A percentile compares a stretch with the other conserved stretches of the same genome.
Conservation (phyloP, 2,329 filamentous ascomycete genomes). For the Colletotrichum godetiae region DNA sequence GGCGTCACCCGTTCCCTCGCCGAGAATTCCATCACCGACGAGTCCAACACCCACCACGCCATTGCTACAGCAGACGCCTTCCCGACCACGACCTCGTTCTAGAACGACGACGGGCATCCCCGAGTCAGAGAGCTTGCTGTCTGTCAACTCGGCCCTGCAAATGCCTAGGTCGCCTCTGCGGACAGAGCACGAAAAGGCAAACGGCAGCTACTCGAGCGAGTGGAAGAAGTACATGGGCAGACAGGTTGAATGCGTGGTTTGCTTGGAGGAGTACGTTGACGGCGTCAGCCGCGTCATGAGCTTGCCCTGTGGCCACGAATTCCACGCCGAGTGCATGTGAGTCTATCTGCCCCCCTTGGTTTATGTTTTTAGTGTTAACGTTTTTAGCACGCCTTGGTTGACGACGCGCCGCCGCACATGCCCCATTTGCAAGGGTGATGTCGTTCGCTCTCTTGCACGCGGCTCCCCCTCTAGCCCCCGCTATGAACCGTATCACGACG, state of each 20-base stretch:
- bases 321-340: slow-evolving; percentile 98
- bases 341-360: slow-evolving; percentile 51
- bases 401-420: slow-evolving; percentile 96
- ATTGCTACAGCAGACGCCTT: slow-evolving; percentile 72
- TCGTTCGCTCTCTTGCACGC: slow-evolving; percentile 77
- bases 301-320: slow-evolving; percentile 96
- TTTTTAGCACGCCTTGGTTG: slow-evolving; percentile 88
- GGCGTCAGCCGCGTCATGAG: slow-evolving; percentile 97
- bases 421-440: slow-evolving; percentile 98
- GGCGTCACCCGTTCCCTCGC: slow-evolving; percentile 66
- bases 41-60: slow-evolving; percentile 82
- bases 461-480: slow-evolving; percentile 62
- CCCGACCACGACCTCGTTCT: slow-evolving; percentile 70
- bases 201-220: slow-evolving; percentile 57
- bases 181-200: slow-evolving; percentile 61
- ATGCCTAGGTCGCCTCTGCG: slow-evolving; percentile 48
- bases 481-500: slow-evolving; percentile 67
- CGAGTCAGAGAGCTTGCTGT: slow-evolving; percentile 59
- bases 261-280: slow-evolving; percentile 94
- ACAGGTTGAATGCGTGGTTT: slow-evolving; percentile 93
- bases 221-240: slow-evolving; percentile 76
- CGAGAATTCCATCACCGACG: slow-evolving; percentile 71
- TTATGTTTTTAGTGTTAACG: slow-evolving; percentile 37
- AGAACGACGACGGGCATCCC: slow-evolving; percentile 72
- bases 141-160: slow-evolving; percentile 55